These are phyloP conservation scores for Immersiporthe knoxdaviesiana DNA, from an alignment of 2,329 filamentous ascomycete species.

Conservation along the genomic window DNA sequence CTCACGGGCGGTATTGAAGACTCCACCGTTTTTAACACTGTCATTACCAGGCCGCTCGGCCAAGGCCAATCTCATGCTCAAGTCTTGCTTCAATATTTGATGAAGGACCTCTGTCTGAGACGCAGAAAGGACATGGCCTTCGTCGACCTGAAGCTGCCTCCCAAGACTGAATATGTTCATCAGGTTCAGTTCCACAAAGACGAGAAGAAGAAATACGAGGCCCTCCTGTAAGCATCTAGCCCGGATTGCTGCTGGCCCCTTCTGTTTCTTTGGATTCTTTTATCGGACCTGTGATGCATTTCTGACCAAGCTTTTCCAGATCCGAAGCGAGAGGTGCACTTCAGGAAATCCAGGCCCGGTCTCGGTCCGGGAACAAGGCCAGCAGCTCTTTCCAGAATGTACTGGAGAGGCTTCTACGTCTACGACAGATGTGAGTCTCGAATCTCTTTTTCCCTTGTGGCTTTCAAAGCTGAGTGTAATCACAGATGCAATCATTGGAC, in stretches of 20 bases:
- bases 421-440: conserved; percentile 68
- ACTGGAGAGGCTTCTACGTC: conserved; percentile 78
- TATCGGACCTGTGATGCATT: not conserved
- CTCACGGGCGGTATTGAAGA: conserved; percentile 77
- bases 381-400: conserved; percentile 72
- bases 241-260: conserved; percentile 36
- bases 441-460: conserved; percentile 35
- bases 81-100: conserved; percentile 71
- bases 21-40: conserved; percentile 71
- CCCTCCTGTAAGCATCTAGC: conserved; percentile 60
- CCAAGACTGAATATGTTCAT: conserved; percentile 78
- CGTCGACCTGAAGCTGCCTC: conserved; percentile 77
- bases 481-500: conserved; percentile 81
- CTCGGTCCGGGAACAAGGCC: conserved; percentile 43
- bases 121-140: conserved; percentile 89
- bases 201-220: conserved; percentile 78
- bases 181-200: conserved; percentile 72
- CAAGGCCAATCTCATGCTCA: conserved; percentile 60
- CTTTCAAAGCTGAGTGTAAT: conserved; percentile 29
- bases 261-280: too few species aligned
- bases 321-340: conserved; percentile 75
- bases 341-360: conserved; percentile 57
- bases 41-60: conserved; percentile 70
- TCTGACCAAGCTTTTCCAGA: conserved; percentile 41
- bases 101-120: conserved; percentile 79